Conservation (phyloP, 805 yeast species). For the Komagataella ulmi region DNA sequence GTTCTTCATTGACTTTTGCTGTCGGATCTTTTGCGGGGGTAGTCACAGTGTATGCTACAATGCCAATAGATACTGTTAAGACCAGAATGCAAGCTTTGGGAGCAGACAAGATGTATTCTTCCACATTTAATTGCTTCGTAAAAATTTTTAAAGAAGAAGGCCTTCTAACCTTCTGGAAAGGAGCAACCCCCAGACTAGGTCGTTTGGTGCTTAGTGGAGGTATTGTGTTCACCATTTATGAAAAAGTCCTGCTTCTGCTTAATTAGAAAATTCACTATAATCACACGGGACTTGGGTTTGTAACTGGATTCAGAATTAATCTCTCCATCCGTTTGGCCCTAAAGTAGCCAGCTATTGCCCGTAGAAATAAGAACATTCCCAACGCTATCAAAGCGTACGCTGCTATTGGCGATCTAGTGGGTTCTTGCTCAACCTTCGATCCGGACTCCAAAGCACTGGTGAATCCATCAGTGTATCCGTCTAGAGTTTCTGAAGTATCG, state of each 20-base stretch:
- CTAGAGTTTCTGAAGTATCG: constrained; percentile 12
- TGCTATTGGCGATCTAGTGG: constrained; percentile 30
- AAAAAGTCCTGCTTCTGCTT: constrained; percentile 59
- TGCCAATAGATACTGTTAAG: constrained; percentile 94
- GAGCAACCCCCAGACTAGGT: constrained; percentile 94
- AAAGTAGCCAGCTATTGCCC: constrained; percentile 59
- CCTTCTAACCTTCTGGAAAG: constrained; percentile 86
- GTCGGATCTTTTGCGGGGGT: constrained; percentile 88
- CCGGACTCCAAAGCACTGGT: constrained; percentile 9
- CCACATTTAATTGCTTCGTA: constrained; percentile 73
- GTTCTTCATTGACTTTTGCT: constrained; percentile 67
- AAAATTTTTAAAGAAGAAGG: constrained; percentile 83
- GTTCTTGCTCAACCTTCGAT: constrained; percentile 4
- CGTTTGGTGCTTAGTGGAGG: constrained; percentile 91
- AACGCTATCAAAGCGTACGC: constrained; percentile 52
- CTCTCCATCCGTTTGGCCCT: constrained; percentile 69
- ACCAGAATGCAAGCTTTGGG: constrained; percentile 95
- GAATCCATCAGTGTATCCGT: constrained; percentile 14
- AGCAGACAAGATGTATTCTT: constrained; percentile 52
- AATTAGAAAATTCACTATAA: background rate
- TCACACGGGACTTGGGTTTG: background rate
- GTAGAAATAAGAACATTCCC: constrained; percentile 53
- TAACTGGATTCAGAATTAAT: constrained; percentile 34
- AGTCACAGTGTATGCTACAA: constrained; percentile 81
- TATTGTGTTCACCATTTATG: constrained; percentile 92